Evolutionary conservation across 2,329 filamentous ascomycete genomes (phyloP).

Genomic region (Penicillium sp.): DNA sequence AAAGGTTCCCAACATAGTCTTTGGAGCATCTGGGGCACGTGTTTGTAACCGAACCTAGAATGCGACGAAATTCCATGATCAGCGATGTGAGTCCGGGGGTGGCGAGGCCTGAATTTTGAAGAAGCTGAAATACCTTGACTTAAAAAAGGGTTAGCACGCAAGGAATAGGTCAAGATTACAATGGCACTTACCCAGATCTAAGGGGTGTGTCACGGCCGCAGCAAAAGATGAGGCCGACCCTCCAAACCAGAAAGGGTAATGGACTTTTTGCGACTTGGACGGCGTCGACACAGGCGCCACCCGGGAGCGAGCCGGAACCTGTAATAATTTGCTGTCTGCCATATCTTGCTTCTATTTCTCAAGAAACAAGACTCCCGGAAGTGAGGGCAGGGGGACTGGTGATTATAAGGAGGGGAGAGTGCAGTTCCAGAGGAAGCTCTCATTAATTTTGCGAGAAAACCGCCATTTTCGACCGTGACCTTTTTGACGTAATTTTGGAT

Average conservation of each 20-base stretch:
- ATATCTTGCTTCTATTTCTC: conserved; percentile 23
- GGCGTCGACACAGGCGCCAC: conserved; percentile 19
- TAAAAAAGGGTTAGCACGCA: conserved; percentile 33
- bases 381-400: conserved; percentile 1
- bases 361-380: conserved; percentile 17
- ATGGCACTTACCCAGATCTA: conserved; percentile 73
- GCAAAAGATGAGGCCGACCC: conserved; percentile 92
- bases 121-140: conserved; percentile 54
- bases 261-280: conserved; percentile 34
- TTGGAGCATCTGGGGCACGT: conserved; percentile 70
- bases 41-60: conserved; percentile 81
- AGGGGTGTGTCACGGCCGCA: conserved; percentile 85
- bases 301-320: conserved; percentile 23
- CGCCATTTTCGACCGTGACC: conserved; percentile 1
- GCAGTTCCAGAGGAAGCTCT: conserved; percentile 1
- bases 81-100: conserved; percentile 5
- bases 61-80: conserved; percentile 16
- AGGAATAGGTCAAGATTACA: not conserved
- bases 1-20: conserved; percentile 83
- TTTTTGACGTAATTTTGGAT: conserved; percentile 26
- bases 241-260: conserved; percentile 93
- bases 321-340: conserved; percentile 36
- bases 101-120: conserved; percentile 5
- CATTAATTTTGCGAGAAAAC: conserved; percentile 1
- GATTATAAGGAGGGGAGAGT: conserved; percentile 4